A percentile compares a stretch with the other conserved stretches of the same genome.
These are phyloP conservation scores for Russula griseocarnosa DNA, from an alignment of 768 basidiomycete genomes.

Conservation along the genomic window DNA sequence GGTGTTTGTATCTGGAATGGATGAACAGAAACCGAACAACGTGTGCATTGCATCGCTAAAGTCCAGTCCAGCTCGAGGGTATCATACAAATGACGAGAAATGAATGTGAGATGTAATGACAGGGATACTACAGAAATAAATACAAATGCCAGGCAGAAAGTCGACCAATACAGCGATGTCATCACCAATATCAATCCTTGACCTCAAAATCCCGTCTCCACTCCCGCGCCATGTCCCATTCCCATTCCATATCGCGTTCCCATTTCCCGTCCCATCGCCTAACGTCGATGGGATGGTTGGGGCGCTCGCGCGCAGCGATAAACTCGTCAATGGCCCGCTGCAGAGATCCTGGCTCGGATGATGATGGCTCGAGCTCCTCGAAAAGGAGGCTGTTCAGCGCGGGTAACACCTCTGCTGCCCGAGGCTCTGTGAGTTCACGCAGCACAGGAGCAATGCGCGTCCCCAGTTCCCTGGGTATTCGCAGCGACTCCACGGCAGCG, in stretches of 20 bases:
- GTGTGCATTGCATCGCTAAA: too few species aligned
- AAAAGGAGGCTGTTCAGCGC: slow-evolving; percentile 3
- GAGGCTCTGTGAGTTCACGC: not conserved
- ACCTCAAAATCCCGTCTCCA: not conserved
- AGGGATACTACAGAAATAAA: too few species aligned
- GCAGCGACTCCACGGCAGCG: not conserved
- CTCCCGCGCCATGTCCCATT: not conserved
- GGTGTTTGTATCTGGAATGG: too few species aligned
- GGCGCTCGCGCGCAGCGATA: not conserved
- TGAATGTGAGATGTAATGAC: too few species aligned
- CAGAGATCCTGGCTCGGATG: not conserved
- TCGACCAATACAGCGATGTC: too few species aligned
- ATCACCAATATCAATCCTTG: not conserved
- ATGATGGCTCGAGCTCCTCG: not conserved
- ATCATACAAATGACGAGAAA: too few species aligned
- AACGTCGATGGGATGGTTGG: not conserved
- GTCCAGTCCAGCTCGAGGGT: too few species aligned
- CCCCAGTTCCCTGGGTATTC: not conserved
- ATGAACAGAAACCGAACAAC: too few species aligned
- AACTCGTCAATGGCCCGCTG: not conserved
- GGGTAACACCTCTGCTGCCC: slow-evolving; percentile 8
- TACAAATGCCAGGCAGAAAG: too few species aligned
- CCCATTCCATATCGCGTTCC: not conserved
- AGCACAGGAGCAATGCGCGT: not conserved
- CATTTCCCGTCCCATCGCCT: not conserved